Evolutionary conservation across 2,329 filamentous ascomycete species (phyloP), one percentile per base, ranked within the genome.

Genomic region (Claviceps fusiformis): DNA sequence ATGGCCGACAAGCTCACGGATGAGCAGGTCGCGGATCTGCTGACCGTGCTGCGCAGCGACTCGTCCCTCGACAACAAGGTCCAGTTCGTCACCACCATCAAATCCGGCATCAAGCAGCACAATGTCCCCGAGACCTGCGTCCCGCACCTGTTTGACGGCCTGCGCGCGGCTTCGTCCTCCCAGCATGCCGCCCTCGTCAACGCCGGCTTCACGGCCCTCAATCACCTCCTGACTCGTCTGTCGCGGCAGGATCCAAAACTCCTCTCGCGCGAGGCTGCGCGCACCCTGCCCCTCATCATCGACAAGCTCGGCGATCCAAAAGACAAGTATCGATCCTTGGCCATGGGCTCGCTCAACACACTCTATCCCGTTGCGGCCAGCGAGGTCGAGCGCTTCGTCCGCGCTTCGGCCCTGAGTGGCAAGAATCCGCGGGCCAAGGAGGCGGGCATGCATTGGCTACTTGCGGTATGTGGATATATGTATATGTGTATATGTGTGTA

Each of bases 31-130:
- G 69, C 73, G 54, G 74, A 78, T 70, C 71, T 82, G 59, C 63
- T 75, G 59, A 69, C 71, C 49, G 70, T 81, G 58, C 69, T 82
- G 54, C 73, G 73, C 68, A 79, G 81, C 62, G 86, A 88, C 62
- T 77, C 79, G 43, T 77, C 82, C 51, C 75, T 88, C 62, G 86
- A 91, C 63, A 71, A 77, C 53, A 90, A 90, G 67, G 78, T 89
- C 59, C 75, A 81, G 60, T 79, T 81, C 54, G 81, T 95, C 62
- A 87, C 83, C 57, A 77, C 75, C 63, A 75, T 91, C 70, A 95
- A 95, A 72, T 90, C 87, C 47, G 81, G 83, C 68, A 95, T 95
- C 76, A 95, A 95, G 70, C 90, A 95, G 70, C 86, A 87, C 67
- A 90, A 90, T 73, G 88, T 95, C 49, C 89, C 89, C 58, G 89